These are phyloP conservation scores for Onygenales sp. DNA, from an alignment of 2,329 filamentous ascomycete genomes.

Conservation along the genomic window DNA sequence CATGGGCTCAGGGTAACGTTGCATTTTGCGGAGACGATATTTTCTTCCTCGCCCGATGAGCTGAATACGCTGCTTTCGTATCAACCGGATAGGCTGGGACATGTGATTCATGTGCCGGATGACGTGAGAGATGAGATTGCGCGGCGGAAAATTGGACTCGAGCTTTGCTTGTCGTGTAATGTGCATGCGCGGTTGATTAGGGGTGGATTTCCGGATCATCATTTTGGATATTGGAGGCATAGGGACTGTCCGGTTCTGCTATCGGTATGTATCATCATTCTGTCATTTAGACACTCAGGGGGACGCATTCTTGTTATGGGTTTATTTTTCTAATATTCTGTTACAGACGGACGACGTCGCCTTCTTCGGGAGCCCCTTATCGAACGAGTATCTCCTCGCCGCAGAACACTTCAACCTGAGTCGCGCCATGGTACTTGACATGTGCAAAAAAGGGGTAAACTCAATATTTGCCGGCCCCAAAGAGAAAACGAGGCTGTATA, in stretches of 20 bases:
- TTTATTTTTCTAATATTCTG: background rate
- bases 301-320: background rate
- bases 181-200: conserved; percentile 64
- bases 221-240: conserved; percentile 64
- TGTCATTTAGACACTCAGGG: too few species aligned
- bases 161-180: conserved; percentile 73
- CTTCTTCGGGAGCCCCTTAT: conserved; percentile 66
- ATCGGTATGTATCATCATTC: conserved; percentile 46
- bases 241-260: conserved; percentile 54
- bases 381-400: conserved; percentile 67
- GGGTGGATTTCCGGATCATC: conserved; percentile 58
- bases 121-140: conserved; percentile 49
- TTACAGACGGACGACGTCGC: conserved; percentile 72
- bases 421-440: conserved; percentile 36
- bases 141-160: conserved; percentile 51
- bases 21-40: conserved; percentile 65
- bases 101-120: conserved; percentile 66
- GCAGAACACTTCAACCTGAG: conserved; percentile 58
- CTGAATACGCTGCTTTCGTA: conserved; percentile 56
- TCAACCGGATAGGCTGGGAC: conserved; percentile 60
- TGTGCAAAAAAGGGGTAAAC: conserved; percentile 54
- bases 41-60: conserved; percentile 50
- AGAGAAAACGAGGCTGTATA: conserved; percentile 39
- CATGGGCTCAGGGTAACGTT: conserved; percentile 56
- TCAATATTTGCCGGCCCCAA: conserved; percentile 57